Evolutionary conservation across 345 rosid genomes (phyloP), one percentile per base, ranked within the genome.

Genomic region (Cochlearia excelsa): DNA sequence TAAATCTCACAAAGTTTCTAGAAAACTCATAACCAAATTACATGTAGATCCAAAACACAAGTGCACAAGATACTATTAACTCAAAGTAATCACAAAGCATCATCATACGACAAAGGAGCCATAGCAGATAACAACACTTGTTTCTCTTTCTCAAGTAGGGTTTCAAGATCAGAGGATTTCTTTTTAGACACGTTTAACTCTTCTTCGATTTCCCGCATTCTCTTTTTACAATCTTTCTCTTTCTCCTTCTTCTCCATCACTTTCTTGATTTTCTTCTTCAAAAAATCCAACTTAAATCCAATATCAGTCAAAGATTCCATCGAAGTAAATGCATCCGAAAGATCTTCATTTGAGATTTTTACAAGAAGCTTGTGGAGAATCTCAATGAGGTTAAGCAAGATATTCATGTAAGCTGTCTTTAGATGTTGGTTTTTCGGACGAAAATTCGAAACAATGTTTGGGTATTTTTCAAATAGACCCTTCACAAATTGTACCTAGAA

Each of bases 231-330:
- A 31, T 9, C 30, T 40, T 47, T 41, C 35, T 40, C 51, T 3
- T 38, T 71, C 6, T 45, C 53, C 57, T 59, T 46, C 37, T 48
- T 62, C 26, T 54, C 46, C 23, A 28, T 10, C 2, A 71, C 35
- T 3, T 59, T 55, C 42, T 46, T 57, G 35, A 71, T 16, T 39
- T 53, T 71, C 47, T 52, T 54, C 47, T 65, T 63, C 41, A 65
- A 42, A 71, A 66, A 71, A 54, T 65, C 71, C 53, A 71, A 26
- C 30, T 71, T 35, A 54, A 65, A 59, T 3, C 70, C 70, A 4
- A n/a, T 61, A 57, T 38, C 43, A 11, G 1, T 47, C 70, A 71
- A 46, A 26, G 30, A 16, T 30, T n/a, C 57, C 6, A 71, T 2
- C 7, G 39, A 59, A 39, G 26, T 42, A 34, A 45, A 46, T 2